Percentiles rank a stretch among this genome's conserved stretches.
Conservation (phyloP, 345 rosid species). For the Lepidium sativum region DNA sequence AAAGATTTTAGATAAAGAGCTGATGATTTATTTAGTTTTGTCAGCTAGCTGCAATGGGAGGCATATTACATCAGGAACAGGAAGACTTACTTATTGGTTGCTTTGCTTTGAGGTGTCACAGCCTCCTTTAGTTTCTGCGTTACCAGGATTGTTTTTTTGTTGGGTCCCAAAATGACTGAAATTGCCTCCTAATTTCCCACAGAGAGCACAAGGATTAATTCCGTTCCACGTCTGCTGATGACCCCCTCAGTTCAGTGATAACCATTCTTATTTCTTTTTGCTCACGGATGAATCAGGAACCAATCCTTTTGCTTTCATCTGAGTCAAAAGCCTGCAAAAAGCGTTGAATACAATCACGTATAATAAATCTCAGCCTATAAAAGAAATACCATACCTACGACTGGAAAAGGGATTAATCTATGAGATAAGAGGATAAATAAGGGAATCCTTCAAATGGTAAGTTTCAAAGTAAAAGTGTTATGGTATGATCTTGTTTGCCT, state of each 20-base stretch:
- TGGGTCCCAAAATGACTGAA: conserved; percentile 43
- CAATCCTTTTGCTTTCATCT: conserved; percentile 38
- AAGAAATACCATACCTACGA: conserved; percentile 32
- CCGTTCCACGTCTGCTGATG: conserved; percentile 34
- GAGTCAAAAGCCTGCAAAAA: conserved; percentile 39
- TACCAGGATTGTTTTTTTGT: conserved; percentile 10
- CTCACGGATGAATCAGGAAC: conserved; percentile 30
- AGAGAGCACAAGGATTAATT: conserved; percentile 29
- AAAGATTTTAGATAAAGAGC: conserved; percentile 3
- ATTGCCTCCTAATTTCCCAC: conserved; percentile 29
- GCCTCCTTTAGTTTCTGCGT: conserved; percentile 20
- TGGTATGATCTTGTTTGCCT: conserved; percentile 34
- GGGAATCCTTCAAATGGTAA: conserved; percentile 30
- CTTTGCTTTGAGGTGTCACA: conserved; percentile 34
- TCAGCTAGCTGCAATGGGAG: conserved; percentile 22
- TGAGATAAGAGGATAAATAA: conserved; percentile 28
- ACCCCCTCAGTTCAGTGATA: conserved; percentile 31
- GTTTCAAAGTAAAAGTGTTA: conserved; percentile 27
- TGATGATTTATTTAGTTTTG: conserved; percentile 13
- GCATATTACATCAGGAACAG: conserved; percentile 29
- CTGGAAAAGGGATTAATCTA: conserved; percentile 28
- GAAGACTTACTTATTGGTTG: conserved; percentile 24
- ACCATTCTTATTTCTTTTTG: conserved; percentile 22
- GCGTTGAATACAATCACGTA: conserved; percentile 21
- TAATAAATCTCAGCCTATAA: conserved; percentile 16